A percentile compares a stretch with the other conserved stretches of the same genome.
These are phyloP conservation scores for Aspergillus bridgeri DNA, from an alignment of 495 filamentous ascomycete genomes.

Conservation along the genomic window DNA sequence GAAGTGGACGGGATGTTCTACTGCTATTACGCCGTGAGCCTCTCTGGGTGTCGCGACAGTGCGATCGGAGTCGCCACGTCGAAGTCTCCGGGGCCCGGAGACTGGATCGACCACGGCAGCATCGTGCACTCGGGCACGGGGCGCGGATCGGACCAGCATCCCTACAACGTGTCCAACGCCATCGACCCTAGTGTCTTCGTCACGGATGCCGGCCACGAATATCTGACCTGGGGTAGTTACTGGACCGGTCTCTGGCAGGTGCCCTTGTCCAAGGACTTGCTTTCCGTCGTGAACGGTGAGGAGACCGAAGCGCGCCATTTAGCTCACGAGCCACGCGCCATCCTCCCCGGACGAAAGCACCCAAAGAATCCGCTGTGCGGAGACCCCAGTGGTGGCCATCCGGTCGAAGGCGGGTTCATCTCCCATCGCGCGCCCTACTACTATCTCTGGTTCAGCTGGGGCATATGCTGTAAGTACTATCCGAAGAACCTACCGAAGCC, in stretches of 20 bases:
- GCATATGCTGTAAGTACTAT: slow-evolving; percentile 64
- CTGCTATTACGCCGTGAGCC: slow-evolving; percentile 69
- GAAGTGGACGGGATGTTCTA: slow-evolving; percentile 57
- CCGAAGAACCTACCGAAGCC: slow-evolving; percentile 39
- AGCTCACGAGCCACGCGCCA: slow-evolving; percentile 28
- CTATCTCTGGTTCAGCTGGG: slow-evolving; percentile 70
- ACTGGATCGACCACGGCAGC: slow-evolving; percentile 52
- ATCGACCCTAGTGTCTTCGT: slow-evolving; percentile 65
- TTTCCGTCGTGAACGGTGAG: slow-evolving; percentile 24
- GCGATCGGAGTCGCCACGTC: slow-evolving; percentile 70
- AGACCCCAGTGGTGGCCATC: slow-evolving; percentile 35
- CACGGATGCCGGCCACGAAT: slow-evolving; percentile 41
- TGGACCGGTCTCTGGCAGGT: slow-evolving; percentile 71
- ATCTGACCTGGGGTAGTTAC: slow-evolving; percentile 67
- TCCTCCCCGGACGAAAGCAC: slow-evolving; percentile 21
- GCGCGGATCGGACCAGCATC: slow-evolving; percentile 42
- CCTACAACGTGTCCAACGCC: slow-evolving; percentile 60
- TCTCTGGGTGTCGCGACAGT: slow-evolving; percentile 64
- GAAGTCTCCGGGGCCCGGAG: slow-evolving; percentile 53
- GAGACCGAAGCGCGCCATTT: slow-evolving; percentile 31
- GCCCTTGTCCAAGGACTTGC: slow-evolving; percentile 44
- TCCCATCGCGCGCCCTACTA: slow-evolving; percentile 57
- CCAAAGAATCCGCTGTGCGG: slow-evolving; percentile 28
- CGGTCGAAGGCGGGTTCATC: slow-evolving; percentile 49
- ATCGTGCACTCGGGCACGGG: slow-evolving; percentile 42